A percentile compares a stretch with the other conserved stretches of the same genome.
These are phyloP conservation scores for Fusarium lyarnte DNA, from an alignment of 2,329 filamentous ascomycete species.

Conservation along the genomic window DNA sequence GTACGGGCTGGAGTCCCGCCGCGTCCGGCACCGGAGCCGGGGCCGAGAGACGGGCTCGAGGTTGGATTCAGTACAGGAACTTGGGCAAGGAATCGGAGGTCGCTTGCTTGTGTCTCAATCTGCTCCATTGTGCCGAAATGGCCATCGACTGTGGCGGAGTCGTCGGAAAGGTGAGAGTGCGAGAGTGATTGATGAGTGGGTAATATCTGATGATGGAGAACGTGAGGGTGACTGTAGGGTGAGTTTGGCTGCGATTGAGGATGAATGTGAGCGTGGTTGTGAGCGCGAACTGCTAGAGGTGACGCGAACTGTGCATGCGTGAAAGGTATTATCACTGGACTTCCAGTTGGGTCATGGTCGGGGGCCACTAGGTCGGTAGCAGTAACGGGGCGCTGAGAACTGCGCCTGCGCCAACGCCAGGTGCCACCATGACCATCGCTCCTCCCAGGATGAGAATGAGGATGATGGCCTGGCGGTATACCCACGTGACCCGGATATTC, in stretches of 20 bases:
- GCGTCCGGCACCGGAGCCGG: conserved; percentile 29
- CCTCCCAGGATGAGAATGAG: conserved; percentile 8
- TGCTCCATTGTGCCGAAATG: conserved; percentile 58
- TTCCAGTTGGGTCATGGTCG: conserved; percentile 6
- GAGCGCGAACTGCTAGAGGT: conserved; percentile 21
- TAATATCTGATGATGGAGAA: conserved; percentile 14
- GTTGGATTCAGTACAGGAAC: conserved; percentile 44
- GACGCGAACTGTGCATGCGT: conserved; percentile 31
- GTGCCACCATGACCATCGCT: conserved; percentile 17
- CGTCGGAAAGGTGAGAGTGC: conserved; percentile 4
- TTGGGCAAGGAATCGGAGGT: conserved; percentile 62
- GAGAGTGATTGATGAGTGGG: conserved; percentile 8
- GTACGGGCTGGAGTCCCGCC: conserved; percentile 30
- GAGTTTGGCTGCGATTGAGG: conserved; percentile 3
- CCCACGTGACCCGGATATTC: conserved; percentile 29
- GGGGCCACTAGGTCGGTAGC: neutral
- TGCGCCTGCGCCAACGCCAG: conserved; percentile 29
- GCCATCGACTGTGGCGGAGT: conserved; percentile 27
- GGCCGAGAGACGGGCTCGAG: conserved; percentile 37
- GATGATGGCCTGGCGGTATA: neutral
- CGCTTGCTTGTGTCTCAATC: conserved; percentile 63
- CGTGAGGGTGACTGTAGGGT: conserved; percentile 9
- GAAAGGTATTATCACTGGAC: conserved; percentile 30
- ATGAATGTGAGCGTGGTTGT: conserved; percentile 3
- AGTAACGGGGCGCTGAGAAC: conserved; percentile 23